phyloP scores from a whole-genome alignment of 2,329 filamentous ascomycete species.

The Fusarium siculi region DNA sequence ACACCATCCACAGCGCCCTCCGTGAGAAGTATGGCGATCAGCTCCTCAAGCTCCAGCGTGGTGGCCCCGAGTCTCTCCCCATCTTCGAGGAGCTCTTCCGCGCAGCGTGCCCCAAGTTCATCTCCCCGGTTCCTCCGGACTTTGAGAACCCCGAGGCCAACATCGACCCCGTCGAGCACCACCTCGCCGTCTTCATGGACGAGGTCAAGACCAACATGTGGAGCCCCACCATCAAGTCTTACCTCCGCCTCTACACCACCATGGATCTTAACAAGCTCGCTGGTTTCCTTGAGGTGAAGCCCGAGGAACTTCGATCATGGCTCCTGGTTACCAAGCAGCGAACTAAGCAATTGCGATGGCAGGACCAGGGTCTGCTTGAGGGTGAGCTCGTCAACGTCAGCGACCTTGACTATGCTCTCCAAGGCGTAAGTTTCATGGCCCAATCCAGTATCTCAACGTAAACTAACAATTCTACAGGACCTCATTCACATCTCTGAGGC shows the following conservation, averaged over 20 bases:
- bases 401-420: constrained; percentile 96
- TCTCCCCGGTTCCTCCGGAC: constrained; percentile 94
- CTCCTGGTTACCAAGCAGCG: constrained; percentile 98
- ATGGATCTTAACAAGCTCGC: constrained; percentile 99
- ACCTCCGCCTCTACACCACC: constrained; percentile 98
- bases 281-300: constrained; percentile 94
- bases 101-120: constrained; percentile 98
- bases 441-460: not conserved
- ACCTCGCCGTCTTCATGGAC: constrained; percentile 98
- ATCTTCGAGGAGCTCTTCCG: constrained; percentile 99
- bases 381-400: constrained; percentile 93
- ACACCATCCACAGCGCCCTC: constrained; percentile 98
- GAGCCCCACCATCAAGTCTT: constrained; percentile 97
- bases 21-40: constrained; percentile 99
- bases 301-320: constrained; percentile 95
- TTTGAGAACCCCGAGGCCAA: constrained; percentile 97
- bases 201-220: constrained; percentile 99
- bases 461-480: constrained; percentile 66
- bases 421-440: constrained; percentile 73
- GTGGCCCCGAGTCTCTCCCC: constrained; percentile 92
- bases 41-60: constrained; percentile 94
- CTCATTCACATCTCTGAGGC: constrained; percentile 98
- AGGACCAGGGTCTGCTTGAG: constrained; percentile 85
- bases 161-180: constrained; percentile 96
- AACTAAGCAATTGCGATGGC: constrained; percentile 95